Conservation (phyloP, 1,139 yeast genomes). For the Yamadazyma trypodendri region DNA sequence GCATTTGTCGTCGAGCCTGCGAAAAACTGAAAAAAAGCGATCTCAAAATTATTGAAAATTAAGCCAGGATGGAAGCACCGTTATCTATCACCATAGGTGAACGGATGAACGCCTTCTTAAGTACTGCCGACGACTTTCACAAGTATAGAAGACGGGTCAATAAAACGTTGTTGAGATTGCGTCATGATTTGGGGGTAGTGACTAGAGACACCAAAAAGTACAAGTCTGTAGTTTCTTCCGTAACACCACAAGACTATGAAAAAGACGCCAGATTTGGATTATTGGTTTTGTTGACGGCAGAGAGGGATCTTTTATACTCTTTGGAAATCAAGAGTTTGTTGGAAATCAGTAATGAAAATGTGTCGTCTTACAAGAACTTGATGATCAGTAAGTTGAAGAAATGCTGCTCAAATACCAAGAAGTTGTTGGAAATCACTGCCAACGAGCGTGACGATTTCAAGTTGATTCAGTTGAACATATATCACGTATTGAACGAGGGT, state of each 20-base stretch:
- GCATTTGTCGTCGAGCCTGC: background rate
- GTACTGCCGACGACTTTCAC: conserved; percentile 50
- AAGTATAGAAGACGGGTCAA: conserved; percentile 47
- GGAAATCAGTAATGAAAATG: conserved; percentile 49
- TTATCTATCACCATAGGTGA: conserved; percentile 46
- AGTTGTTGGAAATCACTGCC: conserved; percentile 42
- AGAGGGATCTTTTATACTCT: conserved; percentile 68
- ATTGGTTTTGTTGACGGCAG: conserved; percentile 56
- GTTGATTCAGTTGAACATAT: conserved; percentile 58
- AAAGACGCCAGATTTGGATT: conserved; percentile 46
- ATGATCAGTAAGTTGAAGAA: conserved; percentile 68
- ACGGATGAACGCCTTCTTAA: conserved; percentile 48
- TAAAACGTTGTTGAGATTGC: conserved; percentile 52
- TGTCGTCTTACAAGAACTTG: conserved; percentile 50
- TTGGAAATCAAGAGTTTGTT: conserved; percentile 59
- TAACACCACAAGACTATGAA: conserved; percentile 46
- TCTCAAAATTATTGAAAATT: background rate
- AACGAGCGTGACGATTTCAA: conserved; percentile 29
- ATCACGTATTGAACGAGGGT: conserved; percentile 62
- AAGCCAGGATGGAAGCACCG: conserved; percentile 32
- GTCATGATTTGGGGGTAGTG: conserved; percentile 55
- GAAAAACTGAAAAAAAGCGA: conserved; percentile 1
- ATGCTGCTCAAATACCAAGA: conserved; percentile 47
- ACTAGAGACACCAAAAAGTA: conserved; percentile 60
- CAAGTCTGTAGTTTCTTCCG: conserved; percentile 37